Percentiles rank a stretch among this genome's conserved stretches.
phyloP scores from a whole-genome alignment of 2,329 filamentous ascomycete species.

The Corynespora cassiicola region DNA sequence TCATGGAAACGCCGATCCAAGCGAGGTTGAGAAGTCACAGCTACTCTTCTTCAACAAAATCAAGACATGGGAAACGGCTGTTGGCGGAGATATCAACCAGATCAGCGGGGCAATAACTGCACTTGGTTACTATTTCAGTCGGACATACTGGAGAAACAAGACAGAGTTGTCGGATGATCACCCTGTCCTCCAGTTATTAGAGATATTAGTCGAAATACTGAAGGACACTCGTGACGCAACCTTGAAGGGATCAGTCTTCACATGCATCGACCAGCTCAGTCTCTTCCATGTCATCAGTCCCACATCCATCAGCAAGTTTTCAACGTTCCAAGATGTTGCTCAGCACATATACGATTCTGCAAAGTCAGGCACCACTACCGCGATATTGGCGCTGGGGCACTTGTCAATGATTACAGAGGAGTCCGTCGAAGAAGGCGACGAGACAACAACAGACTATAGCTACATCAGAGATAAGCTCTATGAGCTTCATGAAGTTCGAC shows the following conservation, averaged over 20 bases:
- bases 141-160: conserved; percentile 59
- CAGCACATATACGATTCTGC: conserved; percentile 71
- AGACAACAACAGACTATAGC: conserved; percentile 47
- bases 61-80: conserved; percentile 62
- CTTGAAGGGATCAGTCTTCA: conserved; percentile 63
- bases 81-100: conserved; percentile 65
- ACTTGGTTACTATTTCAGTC: conserved; percentile 64
- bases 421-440: conserved; percentile 39
- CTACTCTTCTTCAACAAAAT: conserved; percentile 55
- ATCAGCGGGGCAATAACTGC: conserved; percentile 67
- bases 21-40: conserved; percentile 53
- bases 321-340: conserved; percentile 57
- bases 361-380: conserved; percentile 81
- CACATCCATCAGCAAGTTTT: conserved; percentile 41
- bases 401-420: conserved; percentile 69
- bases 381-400: conserved; percentile 81
- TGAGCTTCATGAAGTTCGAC: conserved; percentile 80
- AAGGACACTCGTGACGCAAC: conserved; percentile 60
- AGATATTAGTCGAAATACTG: conserved; percentile 59
- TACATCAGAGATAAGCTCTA: conserved; percentile 73
- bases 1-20: conserved; percentile 57
- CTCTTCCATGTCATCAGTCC: conserved; percentile 63
- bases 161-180: conserved; percentile 36
- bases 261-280: conserved; percentile 67
- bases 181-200: conserved; percentile 50